Evolutionary conservation across 305 asterid species (phyloP), one percentile per base, ranked within the genome.

Genomic region (Fraxinus velutina): DNA sequence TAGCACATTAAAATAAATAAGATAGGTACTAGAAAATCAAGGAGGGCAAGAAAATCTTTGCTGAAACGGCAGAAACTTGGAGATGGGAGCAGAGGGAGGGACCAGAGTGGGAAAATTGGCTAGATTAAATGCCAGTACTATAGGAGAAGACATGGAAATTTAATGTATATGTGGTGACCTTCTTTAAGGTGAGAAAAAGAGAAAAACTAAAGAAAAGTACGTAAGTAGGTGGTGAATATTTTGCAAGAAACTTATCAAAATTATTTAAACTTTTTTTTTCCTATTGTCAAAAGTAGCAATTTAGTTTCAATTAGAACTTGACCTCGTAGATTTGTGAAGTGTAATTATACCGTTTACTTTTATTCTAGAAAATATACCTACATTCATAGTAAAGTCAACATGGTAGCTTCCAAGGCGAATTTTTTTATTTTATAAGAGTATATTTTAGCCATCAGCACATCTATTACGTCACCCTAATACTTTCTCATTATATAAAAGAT

Each of bases 181-280:
- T 19, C 47, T 84, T 73, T 33, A 78, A 72, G 82, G 82, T 74
- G 76, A 68, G 86, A 86, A 82, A 75, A 74, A 68, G 68, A 76
- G 82, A 19, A 82, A 64, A 36, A 76, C 8, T 2, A 60, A 60
- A 73, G 66, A 70, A 39, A 80, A 80, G 80, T 68, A 75, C 72
- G 77, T 77, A 78, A 83, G 81, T 79, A 72, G 89, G 86, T 87
- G 91, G 89, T 84, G 86, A 79, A 86, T 66, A 68, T 83, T 83
- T 88, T 89, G 86, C 82, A 85, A 82, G 78, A 81, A 87, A 78
- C 24, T 79, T 71, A 39, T 19, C 8, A 13, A 36, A 21, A 34
- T 2, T 1, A 39, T 39, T 7, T 7, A 37, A 37, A 7, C 47
- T 1, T 37, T 5, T 39, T 68, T 39, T 68, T 33, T 22, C 24